phyloP scores from a whole-genome alignment of 2,329 filamentous ascomycete species.

The Botrytis fragariae region DNA sequence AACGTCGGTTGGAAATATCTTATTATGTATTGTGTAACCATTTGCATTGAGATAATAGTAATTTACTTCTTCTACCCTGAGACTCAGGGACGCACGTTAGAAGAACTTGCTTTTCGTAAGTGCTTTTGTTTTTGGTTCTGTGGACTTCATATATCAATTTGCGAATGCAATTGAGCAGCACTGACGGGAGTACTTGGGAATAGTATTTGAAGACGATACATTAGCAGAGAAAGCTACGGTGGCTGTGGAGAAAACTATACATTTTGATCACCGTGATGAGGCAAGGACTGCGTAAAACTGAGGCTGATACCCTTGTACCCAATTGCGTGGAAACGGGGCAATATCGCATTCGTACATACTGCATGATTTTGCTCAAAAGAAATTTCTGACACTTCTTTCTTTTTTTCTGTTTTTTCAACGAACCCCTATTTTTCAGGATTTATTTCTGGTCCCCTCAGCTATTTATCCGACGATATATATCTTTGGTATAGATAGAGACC shows the following conservation, averaged over 20 bases:
- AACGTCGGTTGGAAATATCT: slow-evolving; percentile 33
- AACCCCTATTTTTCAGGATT: background rate
- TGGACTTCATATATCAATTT: background rate
- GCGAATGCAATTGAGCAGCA: background rate
- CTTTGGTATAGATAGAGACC: background rate
- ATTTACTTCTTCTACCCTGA: slow-evolving; percentile 47
- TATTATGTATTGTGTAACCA: slow-evolving; percentile 44
- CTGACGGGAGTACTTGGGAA: background rate
- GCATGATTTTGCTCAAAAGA: background rate
- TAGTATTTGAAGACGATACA: slow-evolving; percentile 41
- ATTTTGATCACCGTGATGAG: slow-evolving; percentile 25
- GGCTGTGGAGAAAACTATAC: slow-evolving; percentile 40
- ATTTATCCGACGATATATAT: background rate
- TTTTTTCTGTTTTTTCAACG: background rate
- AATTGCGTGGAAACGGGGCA: background rate
- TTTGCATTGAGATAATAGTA: slow-evolving; percentile 43
- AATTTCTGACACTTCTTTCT: background rate
- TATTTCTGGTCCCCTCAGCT: background rate
- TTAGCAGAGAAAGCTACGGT: slow-evolving; percentile 39
- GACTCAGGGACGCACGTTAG: slow-evolving; percentile 43
- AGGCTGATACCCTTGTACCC: background rate
- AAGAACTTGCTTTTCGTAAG: slow-evolving; percentile 46
- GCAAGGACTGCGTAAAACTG: background rate
- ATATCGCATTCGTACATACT: background rate
- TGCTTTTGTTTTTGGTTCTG: background rate